phyloP scores from a whole-genome alignment of 2,329 filamentous ascomycete genomes.

The Penicillium griseofulvum region DNA sequence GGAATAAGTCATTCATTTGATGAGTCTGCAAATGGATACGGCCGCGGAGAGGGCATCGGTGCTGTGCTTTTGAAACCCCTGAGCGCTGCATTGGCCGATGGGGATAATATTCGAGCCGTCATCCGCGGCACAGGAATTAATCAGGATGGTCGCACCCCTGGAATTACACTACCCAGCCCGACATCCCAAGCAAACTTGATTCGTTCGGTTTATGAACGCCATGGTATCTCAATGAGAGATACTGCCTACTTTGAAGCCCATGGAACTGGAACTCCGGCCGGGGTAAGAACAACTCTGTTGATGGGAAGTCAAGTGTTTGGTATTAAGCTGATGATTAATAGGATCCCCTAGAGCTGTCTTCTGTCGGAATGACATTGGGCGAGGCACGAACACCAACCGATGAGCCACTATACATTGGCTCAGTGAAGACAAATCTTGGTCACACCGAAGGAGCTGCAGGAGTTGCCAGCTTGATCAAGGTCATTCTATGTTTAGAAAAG shows the following conservation, averaged over 20 bases:
- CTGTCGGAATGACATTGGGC: conserved; percentile 18
- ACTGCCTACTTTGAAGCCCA: conserved; percentile 41
- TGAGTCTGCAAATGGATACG: conserved; percentile 51
- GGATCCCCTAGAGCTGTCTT: conserved; percentile 19
- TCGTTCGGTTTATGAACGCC: conserved; percentile 31
- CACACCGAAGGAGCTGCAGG: conserved; percentile 54
- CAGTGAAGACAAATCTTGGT: conserved; percentile 39
- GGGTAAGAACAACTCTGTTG: conserved; percentile 12
- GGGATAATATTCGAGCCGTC: conserved; percentile 36
- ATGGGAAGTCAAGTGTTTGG: rapidly evolving
- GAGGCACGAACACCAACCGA: conserved; percentile 10
- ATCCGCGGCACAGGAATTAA: conserved; percentile 26
- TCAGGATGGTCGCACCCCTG: conserved; percentile 36
- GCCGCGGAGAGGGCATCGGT: conserved; percentile 49
- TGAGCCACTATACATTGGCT: conserved; percentile 27
- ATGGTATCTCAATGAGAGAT: conserved; percentile 16
- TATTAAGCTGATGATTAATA: neutral
- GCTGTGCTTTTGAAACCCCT: conserved; percentile 50
- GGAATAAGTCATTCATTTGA: conserved; percentile 51
- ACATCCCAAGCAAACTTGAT: conserved; percentile 40
- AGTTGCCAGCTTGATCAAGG: conserved; percentile 50
- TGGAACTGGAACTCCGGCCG: conserved; percentile 41
- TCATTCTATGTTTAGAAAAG: conserved; percentile 44
- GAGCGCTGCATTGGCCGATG: conserved; percentile 47
- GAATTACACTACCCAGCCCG: conserved; percentile 42